Evolutionary conservation across 129 eudicot species (phyloP).

Genomic region (Flaveria sonorensis): DNA sequence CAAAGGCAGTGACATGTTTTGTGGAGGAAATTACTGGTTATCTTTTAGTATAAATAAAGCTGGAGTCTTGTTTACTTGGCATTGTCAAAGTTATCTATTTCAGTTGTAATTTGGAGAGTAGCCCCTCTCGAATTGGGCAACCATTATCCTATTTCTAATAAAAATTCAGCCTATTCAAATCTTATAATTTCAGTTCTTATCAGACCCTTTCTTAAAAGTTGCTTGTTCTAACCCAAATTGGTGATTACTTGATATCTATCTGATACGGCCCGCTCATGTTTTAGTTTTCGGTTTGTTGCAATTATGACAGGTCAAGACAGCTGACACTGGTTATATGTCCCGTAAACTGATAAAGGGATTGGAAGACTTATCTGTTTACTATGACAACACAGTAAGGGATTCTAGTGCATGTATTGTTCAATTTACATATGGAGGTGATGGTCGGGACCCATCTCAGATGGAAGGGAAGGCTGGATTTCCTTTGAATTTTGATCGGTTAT

Average conservation of each 20-base stretch:
- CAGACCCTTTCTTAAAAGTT: neutral
- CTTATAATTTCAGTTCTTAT: too few relatives aligned
- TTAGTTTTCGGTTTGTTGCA: conserved; percentile 4
- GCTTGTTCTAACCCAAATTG: neutral
- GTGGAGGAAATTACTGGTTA: too few relatives aligned
- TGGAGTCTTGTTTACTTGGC: too few relatives aligned
- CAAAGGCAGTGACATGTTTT: too few relatives aligned
- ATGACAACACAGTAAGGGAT: conserved; percentile 86
- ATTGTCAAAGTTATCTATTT: too few relatives aligned
- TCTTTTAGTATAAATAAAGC: too few relatives aligned
- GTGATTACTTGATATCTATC: neutral
- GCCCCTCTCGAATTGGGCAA: too few relatives aligned
- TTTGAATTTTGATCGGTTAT: conserved; percentile 70
- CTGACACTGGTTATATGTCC: conserved; percentile 97
- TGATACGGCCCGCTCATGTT: too few relatives aligned
- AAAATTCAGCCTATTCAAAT: too few relatives aligned
- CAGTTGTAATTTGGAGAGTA: too few relatives aligned
- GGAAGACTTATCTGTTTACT: conserved; percentile 77
- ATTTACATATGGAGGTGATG: conserved; percentile 86
- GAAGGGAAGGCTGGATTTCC: conserved; percentile 83
- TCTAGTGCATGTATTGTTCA: conserved; percentile 82
- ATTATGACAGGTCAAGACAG: conserved; percentile 83
- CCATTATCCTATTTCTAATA: too few relatives aligned
- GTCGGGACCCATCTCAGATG: conserved; percentile 95
- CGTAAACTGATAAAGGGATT: conserved; percentile 82